Base-by-base conservation (phyloP, 2,329 filamentous ascomycete species). In the Scedosporium aurantiacum region DNA sequence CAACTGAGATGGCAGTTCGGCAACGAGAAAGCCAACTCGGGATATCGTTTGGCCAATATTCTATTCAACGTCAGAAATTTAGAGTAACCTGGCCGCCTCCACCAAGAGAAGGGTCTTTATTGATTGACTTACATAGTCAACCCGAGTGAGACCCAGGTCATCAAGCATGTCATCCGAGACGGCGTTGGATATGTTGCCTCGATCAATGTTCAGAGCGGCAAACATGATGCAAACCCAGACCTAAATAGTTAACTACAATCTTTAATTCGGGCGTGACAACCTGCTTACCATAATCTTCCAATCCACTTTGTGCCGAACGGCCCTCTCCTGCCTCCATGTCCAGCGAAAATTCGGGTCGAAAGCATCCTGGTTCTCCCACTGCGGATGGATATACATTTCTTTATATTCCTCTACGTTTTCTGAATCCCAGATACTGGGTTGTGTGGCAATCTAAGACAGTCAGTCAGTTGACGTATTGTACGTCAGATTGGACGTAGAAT, bases 1-100 rank as follows among this genome's bases (percentile, higher is more conserved):
- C 10, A 82, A 71, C 61, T 81, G 79, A 55, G 79, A 82, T 0
- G 81, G 81, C 4, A 83, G 69, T 66, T 83, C 80, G 0, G 80
- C 79, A 14, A 73, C 73, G 2, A 82, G 71, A 64, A 81, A 82
- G 8, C 70, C 75, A 3, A 78, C 64, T 58, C 67, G 65, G 43
- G 66, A 60, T 37, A 71, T 69, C 1, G 69, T 71, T 67, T 71
- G 68, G 5, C 68, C 70, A 47, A 68, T 61, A 57, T 71, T 71
- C 67, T 71, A 61, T 41, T 32, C 5, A 8, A 0, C 7, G n/a
- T 40, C 23, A 57, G 21, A 40, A 57, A 6, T 32, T 37, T 37
- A 37, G 8, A 12, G 14, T 6, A 32, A 6, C 10, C 32, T 10
- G 10, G 32, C 32, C 14, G 32, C 14, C 6, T 37, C 14, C 8